phyloP scores from a whole-genome alignment of 2,329 filamentous ascomycete species.

The Ramularia endophylla region DNA sequence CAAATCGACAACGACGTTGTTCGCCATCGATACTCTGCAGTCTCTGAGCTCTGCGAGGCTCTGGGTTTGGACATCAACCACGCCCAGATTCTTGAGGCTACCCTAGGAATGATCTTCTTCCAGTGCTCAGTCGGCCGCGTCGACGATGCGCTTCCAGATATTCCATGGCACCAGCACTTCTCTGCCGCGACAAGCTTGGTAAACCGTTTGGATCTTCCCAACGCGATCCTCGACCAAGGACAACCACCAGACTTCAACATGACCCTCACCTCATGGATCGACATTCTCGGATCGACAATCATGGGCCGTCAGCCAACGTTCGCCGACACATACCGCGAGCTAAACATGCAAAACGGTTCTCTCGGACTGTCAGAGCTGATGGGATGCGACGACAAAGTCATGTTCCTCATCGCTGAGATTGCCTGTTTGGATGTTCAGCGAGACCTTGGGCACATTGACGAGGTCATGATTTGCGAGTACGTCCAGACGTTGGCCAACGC shows the following conservation, averaged over 20 bases:
- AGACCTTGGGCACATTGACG: slow-evolving; percentile 66
- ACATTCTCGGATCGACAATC: slow-evolving; percentile 94
- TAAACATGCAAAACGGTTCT: slow-evolving; percentile 62
- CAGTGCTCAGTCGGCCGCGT: slow-evolving; percentile 84
- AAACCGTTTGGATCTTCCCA: slow-evolving; percentile 73
- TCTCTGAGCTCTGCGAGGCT: slow-evolving; percentile 77
- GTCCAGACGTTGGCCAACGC: slow-evolving; percentile 83
- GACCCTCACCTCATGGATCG: slow-evolving; percentile 90
- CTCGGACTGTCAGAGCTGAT: slow-evolving; percentile 87
- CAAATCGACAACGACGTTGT: slow-evolving; percentile 87
- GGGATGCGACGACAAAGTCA: slow-evolving; percentile 94
- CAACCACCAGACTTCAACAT: slow-evolving; percentile 84
- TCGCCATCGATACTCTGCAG: slow-evolving; percentile 82
- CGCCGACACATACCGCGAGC: slow-evolving; percentile 91
- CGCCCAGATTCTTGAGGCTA: slow-evolving; percentile 83
- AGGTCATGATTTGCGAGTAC: slow-evolving; percentile 80
- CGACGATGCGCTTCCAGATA: slow-evolving; percentile 80
- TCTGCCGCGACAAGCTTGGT: slow-evolving; percentile 82
- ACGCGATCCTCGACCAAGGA: slow-evolving; percentile 45
- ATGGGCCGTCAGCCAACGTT: slow-evolving; percentile 78
- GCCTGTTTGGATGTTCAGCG: slow-evolving; percentile 91
- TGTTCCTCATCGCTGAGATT: slow-evolving; percentile 98
- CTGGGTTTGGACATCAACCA: slow-evolving; percentile 76
- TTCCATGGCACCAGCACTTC: slow-evolving; percentile 97
- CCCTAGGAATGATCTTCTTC: slow-evolving; percentile 93